Base-by-base conservation (phyloP, 1,284 basidiomycete species). In the Coniferiporia weirii region DNA sequence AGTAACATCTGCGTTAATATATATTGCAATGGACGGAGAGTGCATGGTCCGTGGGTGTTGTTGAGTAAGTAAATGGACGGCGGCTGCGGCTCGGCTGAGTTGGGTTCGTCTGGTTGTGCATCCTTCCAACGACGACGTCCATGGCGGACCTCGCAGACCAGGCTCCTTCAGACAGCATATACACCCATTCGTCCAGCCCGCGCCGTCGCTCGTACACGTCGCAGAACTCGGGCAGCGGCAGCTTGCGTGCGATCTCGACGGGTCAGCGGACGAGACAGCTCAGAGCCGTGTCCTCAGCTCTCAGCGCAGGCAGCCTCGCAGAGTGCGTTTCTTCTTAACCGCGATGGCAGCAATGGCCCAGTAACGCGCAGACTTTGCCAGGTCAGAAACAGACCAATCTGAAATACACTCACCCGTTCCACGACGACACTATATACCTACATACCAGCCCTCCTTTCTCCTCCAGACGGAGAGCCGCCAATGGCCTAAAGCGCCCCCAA, bases 401-500 rank as follows among this genome's bases (percentile, higher is more conserved):
- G 72, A 71, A 55, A 72, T 73, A 22, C 56, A 70, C n/a, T 66
- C 71, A 6, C 72, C 72, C 7, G 65, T 68, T 27, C 72, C 72
- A 13, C 64, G 65, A 43, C 67, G 69, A 19, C 69, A 71, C 53
- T 64, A 27, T 27, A 27, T 27, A 27, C 27, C 27, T 5, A 27
- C 27, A 27, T 27, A 27, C 27, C 27, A 27, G 27, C 27, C 27
- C 27, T 27, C 27, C 27, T 27, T 27, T 27, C 27, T 66, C 44
- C 65, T 69, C 9, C 69, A 68, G 50, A 63, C 61, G 1, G 66
- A 68, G 48, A 62, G 66, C 15, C 61, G 56, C 32, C 60, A 67
- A 62, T 76, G 77, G 61, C 75, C 77, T 46, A 83, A 82, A 78
- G 72, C 84, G n/a, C 72, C 73, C 52, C 73, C 71, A 35, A 72